These are phyloP conservation scores for Metschnikowia continentalis DNA, from an alignment of 805 yeast species.

Conservation along the genomic window DNA sequence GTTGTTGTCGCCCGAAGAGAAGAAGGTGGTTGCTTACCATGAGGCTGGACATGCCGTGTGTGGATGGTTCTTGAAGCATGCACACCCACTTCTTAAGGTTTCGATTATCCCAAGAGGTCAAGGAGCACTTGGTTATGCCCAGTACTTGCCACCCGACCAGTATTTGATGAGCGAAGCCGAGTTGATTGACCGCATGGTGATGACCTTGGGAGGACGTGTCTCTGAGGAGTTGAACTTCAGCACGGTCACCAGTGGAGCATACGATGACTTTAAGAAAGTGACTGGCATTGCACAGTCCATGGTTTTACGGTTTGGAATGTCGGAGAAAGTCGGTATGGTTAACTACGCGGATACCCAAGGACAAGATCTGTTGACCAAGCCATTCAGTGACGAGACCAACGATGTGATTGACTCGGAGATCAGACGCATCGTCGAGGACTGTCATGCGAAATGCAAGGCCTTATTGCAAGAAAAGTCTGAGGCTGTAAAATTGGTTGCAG, in stretches of 20 bases:
- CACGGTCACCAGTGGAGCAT: constrained; percentile 87
- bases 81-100: constrained; percentile 90
- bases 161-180: constrained; percentile 74
- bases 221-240: constrained; percentile 86
- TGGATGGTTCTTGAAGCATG: constrained; percentile 86
- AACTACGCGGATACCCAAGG: constrained; percentile 45
- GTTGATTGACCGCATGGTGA: constrained; percentile 79
- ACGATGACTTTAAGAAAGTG: constrained; percentile 88
- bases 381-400: constrained; percentile 73
- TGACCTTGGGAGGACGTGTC: constrained; percentile 91
- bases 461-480: constrained; percentile 63
- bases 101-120: constrained; percentile 92
- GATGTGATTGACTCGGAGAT: constrained; percentile 65
- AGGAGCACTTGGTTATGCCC: constrained; percentile 96
- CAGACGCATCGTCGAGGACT: constrained; percentile 59
- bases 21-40: constrained; percentile 84
- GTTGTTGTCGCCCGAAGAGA: constrained; percentile 74
- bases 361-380: constrained; percentile 52
- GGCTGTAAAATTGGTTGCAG: constrained; percentile 82
- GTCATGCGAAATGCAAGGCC: constrained; percentile 55
- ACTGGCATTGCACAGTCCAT: constrained; percentile 85
- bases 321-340: constrained; percentile 69
- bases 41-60: constrained; percentile 97
- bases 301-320: constrained; percentile 89
- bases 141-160: constrained; percentile 86